Percentiles rank a stretch among this genome's conserved stretches.
These are phyloP conservation scores for Mucor velutinosus DNA, from an alignment of 371 early-diverging fungal genomes.

Conservation along the genomic window DNA sequence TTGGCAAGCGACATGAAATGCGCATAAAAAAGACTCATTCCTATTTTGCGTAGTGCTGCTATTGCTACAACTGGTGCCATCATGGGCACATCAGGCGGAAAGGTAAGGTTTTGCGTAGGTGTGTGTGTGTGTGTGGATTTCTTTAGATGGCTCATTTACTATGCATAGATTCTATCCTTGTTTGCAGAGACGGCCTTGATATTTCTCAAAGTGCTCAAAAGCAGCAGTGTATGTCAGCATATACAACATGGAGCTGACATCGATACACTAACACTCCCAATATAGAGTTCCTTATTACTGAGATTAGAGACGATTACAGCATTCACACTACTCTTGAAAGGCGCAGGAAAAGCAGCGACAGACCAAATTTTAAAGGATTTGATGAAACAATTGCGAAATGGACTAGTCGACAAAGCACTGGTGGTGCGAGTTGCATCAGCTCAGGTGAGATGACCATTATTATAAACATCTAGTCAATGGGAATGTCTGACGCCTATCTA, in stretches of 20 bases:
- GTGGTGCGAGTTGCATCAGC: conserved; percentile 72
- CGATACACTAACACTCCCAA: background rate
- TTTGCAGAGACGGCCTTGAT: conserved; percentile 78
- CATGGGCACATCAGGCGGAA: conserved; percentile 69
- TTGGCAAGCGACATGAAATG: background rate
- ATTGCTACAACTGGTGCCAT: conserved; percentile 75
- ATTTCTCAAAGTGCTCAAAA: conserved; percentile 67
- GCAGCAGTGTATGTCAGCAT: conserved; percentile 58
- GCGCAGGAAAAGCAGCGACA: conserved; percentile 77
- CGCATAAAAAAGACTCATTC: background rate
- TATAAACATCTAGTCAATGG: too few species aligned
- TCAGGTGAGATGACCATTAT: conserved; percentile 58
- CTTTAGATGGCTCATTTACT: background rate
- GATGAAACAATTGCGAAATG: conserved; percentile 66
- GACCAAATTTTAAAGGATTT: conserved; percentile 79
- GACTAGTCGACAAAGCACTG: conserved; percentile 75
- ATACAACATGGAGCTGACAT: too few species aligned
- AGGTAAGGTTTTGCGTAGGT: conserved; percentile 31
- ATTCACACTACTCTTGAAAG: conserved; percentile 67
- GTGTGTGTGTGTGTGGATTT: background rate
- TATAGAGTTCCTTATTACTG: conserved; percentile 61
- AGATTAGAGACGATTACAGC: conserved; percentile 75
- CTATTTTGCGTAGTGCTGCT: conserved; percentile 64
- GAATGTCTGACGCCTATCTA: too few species aligned
- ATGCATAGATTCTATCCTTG: conserved; percentile 64